Base-by-base conservation (phyloP, 805 yeast genomes). In the Yamadazyma laniorum region DNA sequence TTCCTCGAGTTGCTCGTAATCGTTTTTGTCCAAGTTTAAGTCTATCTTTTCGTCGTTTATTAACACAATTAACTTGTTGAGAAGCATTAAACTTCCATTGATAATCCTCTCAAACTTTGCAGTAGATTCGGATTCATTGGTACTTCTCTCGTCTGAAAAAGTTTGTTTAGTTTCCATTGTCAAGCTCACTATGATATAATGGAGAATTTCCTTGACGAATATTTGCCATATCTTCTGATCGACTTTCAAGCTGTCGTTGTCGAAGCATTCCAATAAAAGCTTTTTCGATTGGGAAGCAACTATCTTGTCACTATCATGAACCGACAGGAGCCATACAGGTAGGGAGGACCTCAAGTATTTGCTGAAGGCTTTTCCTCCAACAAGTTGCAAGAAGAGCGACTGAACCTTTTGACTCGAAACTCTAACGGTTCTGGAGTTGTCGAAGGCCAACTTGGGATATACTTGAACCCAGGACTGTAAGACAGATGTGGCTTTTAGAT, bases 371-470 rank as follows among this genome's bases (percentile, higher is more conserved):
- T 81, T 86, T 4, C 70, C 67, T 5, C 72, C 74, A 27, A 85
- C 78, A 27, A 79, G 65, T 16, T 48, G 43, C 37, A 67, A 51
- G 28, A 59, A 56, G 13, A 54, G 57, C 1, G 83, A 75, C 35
- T 89, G 89, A 3, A 80, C 67, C 42, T 74, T 77, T 53, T 88
- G 95, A 3, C 88, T 58, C 14, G 70, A 53, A 6, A 63, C 40
- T 40, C 97, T 70, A 1, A 88, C 85, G 11, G 63, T 61, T 46
- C 82, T 77, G 2, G 90, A 79, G 37, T 76, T 77, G 44, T 85
- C 93, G 5, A 83, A 69, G 2, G 93, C 72, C 19, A 90, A 63
- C 52, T 88, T 86, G 0, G 96, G 83, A 52, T 86, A 91, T 15
- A 87, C 48, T 57, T 88, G 95, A 32, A 86, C 70, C 95, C 87